Conservation (phyloP, 139 green algal genomes). For the Coelastrella sp. region DNA sequence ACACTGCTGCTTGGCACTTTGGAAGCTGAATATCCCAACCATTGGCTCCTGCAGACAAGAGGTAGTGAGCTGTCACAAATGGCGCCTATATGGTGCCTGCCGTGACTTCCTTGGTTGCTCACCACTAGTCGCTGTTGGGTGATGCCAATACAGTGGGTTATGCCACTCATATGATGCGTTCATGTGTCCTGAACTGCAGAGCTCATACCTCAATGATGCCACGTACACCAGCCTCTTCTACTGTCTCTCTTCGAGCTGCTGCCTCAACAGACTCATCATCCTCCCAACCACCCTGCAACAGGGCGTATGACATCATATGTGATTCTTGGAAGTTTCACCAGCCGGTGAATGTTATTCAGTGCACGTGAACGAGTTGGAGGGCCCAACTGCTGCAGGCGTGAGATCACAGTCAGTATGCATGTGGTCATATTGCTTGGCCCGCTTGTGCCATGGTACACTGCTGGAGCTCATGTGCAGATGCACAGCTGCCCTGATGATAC, state of each 20-base stretch:
- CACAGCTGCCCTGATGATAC: background rate
- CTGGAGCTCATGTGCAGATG: background rate
- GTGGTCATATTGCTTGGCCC: no score
- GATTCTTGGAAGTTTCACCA: no score
- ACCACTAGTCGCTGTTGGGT: background rate
- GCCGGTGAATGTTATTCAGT: background rate
- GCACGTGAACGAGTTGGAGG: no score
- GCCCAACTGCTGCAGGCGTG: no score
- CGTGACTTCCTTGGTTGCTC: no score
- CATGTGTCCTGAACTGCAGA: no score
- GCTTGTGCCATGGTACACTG: background rate
- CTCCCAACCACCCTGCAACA: conserved; percentile 91
- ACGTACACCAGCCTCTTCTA: conserved; percentile 93
- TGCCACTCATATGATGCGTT: background rate
- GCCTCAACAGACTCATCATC: conserved; percentile 87
- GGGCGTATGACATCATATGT: no score
- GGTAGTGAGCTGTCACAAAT: no score
- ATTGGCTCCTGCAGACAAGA: conserved; percentile 68
- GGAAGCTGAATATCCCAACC: conserved; percentile 81
- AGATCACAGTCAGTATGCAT: no score
- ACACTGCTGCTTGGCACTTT: conserved; percentile 64
- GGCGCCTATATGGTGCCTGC: no score
- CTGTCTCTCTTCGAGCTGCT: conserved; percentile 86
- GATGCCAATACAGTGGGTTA: background rate
- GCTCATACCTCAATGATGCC: conserved; percentile 80